Base-by-base conservation (phyloP, 495 filamentous ascomycete species). In the Recurvomyces mirabilis region DNA sequence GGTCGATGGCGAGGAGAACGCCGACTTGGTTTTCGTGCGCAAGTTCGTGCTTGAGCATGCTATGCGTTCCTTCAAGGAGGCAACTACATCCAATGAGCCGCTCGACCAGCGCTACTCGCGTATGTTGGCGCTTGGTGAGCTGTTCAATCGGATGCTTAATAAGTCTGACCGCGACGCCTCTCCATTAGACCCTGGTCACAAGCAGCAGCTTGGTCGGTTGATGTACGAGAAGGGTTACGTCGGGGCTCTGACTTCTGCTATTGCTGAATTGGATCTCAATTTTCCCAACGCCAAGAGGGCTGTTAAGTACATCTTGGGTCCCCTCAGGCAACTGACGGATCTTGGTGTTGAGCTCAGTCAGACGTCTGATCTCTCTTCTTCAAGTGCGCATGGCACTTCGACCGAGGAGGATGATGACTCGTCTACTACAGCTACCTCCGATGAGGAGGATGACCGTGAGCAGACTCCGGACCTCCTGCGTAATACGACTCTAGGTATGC, bases 211-310 rank as follows among this genome's bases (percentile, higher is more conserved):
- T 47, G 83, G 81, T 14, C 87, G 82, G 54, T 75, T 94, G 29
- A 99, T 99, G 91, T 94, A 93, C 51, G 93, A 96, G 63, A 96
- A 94, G 59, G 84, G 89, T 41, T 96, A 91, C 61, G 85, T 96
- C 41, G 68, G 79, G 19, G 77, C 86, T 4, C 65, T 99, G 30
- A 94, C 89, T 3, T 71, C 75, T n/a, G 93, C 93, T 7, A 83
- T 96, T 52, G 87, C 91, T 11, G 91, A 99, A 52, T 81, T 99
- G 43, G 91, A 99, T 56, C 74, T 96, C 40, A 94, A 93, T 49
- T 94, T 88, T 64, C 91, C 91, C 2, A 78, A 81, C 24, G 86
- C 91, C 15, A 91, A 93, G 65, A 77, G 85, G 11, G 87, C 87
- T 13, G 84, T 99, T 53, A 99, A 96, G 64, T 88, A 94, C 60